phyloP scores from a whole-genome alignment of 495 filamentous ascomycete species.

The Penicillium subrubescens region DNA sequence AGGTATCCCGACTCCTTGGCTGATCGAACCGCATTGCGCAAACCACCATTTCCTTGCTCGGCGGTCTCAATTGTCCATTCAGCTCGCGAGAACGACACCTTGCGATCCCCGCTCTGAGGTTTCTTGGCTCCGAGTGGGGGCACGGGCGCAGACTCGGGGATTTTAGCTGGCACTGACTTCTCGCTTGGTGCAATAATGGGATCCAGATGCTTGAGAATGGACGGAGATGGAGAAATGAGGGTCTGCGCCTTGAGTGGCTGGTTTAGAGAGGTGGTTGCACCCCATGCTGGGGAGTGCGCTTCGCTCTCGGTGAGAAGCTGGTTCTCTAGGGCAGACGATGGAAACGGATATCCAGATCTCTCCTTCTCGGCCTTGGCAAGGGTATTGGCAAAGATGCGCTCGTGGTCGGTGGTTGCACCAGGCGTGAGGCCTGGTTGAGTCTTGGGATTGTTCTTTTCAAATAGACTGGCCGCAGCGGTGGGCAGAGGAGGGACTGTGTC shows the following conservation, averaged over 20 bases:
- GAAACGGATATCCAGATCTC: conserved; percentile 39
- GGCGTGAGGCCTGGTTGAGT: conserved; percentile 48
- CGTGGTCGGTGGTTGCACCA: conserved; percentile 61
- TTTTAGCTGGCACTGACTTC: conserved; percentile 26
- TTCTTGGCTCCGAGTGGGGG: conserved; percentile 13
- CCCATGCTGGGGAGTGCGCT: conserved; percentile 61
- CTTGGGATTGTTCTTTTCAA: conserved; percentile 46
- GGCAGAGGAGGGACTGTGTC: conserved; percentile 37
- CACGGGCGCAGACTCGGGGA: conserved; percentile 21
- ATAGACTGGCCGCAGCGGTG: conserved; percentile 43
- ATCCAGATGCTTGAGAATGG: conserved; percentile 68
- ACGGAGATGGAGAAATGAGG: conserved; percentile 67
- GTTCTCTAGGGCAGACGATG: conserved; percentile 22
- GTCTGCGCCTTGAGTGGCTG: conserved; percentile 71
- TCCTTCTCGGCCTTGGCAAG: conserved; percentile 37
- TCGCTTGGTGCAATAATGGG: conserved; percentile 40
- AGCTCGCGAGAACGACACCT: conserved; percentile 61
- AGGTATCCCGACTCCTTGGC: conserved; percentile 64
- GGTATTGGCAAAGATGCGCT: conserved; percentile 57
- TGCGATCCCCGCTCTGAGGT: conserved; percentile 42
- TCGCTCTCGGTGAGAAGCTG: conserved; percentile 43
- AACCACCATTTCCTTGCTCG: conserved; percentile 86
- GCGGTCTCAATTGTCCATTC: conserved; percentile 83
- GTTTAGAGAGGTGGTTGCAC: conserved; percentile 59
- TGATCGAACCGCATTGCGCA: conserved; percentile 83